Percentiles rank a stretch among this genome's conserved stretches.
These are phyloP conservation scores for Aspergillus proliferans DNA, from an alignment of 2,329 filamentous ascomycete genomes.

Conservation along the genomic window DNA sequence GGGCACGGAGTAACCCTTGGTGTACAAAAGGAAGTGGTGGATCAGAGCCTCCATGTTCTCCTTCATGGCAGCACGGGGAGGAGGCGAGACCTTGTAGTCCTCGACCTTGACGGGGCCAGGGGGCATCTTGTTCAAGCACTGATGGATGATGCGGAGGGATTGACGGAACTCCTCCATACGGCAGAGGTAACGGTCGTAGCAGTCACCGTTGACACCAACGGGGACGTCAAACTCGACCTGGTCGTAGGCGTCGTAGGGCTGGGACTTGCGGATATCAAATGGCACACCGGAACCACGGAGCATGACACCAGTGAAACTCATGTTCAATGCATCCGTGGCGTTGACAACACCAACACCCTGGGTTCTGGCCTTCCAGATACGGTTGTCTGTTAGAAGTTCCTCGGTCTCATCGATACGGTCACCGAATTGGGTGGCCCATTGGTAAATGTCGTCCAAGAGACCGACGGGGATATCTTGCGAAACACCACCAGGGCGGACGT, in stretches of 20 bases:
- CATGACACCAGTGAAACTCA: slow-evolving; percentile 96
- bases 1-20: slow-evolving; percentile 94
- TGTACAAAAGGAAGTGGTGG: slow-evolving; percentile 98
- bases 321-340: slow-evolving; percentile 91
- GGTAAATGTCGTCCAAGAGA: slow-evolving; percentile 96
- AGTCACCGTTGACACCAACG: slow-evolving; percentile 93
- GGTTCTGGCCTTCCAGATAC: slow-evolving; percentile 95
- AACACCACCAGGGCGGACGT: slow-evolving; percentile 92
- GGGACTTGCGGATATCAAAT: slow-evolving; percentile 93
- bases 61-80: slow-evolving; percentile 97
- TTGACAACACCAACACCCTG: slow-evolving; percentile 86
- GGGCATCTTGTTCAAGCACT: slow-evolving; percentile 99
- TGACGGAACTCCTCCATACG: slow-evolving; percentile 99
- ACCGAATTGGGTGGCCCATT: slow-evolving; percentile 98
- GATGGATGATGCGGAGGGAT: slow-evolving; percentile 94
- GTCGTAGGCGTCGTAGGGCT: slow-evolving; percentile 96
- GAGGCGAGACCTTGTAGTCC: slow-evolving; percentile 97
- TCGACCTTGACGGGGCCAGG: slow-evolving; percentile 88
- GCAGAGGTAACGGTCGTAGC: slow-evolving; percentile 98
- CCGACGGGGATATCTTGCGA: slow-evolving; percentile 91
- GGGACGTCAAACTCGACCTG: slow-evolving; percentile 97
- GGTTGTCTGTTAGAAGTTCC: slow-evolving; percentile 97
- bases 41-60: slow-evolving; percentile 99
- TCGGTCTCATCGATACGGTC: slow-evolving; percentile 98
- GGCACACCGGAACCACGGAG: slow-evolving; percentile 92